These are phyloP conservation scores for Hypoxylon rickii DNA, from an alignment of 495 filamentous ascomycete genomes.

Conservation along the genomic window DNA sequence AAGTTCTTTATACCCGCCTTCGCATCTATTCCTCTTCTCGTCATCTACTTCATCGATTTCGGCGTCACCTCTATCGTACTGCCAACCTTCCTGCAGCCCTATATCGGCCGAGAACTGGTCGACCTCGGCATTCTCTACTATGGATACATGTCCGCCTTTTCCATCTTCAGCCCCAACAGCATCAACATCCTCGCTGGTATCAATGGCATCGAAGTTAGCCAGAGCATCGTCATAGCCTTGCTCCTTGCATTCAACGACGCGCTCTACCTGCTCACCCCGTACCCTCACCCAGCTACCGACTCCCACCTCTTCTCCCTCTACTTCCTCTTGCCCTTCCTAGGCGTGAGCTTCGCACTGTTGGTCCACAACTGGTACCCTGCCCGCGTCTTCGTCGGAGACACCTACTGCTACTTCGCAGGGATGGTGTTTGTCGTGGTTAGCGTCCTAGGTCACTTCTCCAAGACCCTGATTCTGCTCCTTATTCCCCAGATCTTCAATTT, in stretches of 20 bases:
- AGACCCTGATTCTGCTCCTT: constrained; percentile 89
- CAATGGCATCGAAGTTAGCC: constrained; percentile 94
- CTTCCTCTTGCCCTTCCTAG: constrained; percentile 90
- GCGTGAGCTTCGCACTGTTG: constrained; percentile 84
- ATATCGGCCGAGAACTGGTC: constrained; percentile 77
- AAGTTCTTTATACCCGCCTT: constrained; percentile 97
- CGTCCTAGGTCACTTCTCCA: constrained; percentile 96
- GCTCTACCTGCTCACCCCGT: constrained; percentile 76
- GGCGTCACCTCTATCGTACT: constrained; percentile 94
- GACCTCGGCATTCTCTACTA: constrained; percentile 93
- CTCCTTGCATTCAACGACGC: constrained; percentile 83
- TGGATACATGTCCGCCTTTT: constrained; percentile 89
- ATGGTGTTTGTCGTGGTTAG: constrained; percentile 99
- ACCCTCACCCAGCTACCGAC: constrained; percentile 91
- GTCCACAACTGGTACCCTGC: constrained; percentile 97
- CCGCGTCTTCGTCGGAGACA: constrained; percentile 94
- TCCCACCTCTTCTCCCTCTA: constrained; percentile 95
- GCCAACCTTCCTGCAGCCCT: constrained; percentile 78
- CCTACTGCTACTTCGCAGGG: constrained; percentile 98
- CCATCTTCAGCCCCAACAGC: constrained; percentile 96
- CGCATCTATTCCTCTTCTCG: constrained; percentile 88
- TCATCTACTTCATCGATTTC: constrained; percentile 96
- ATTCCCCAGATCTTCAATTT: constrained; percentile 97
- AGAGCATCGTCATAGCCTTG: constrained; percentile 87
- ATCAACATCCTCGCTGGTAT: constrained; percentile 99